Percentiles rank a stretch among this genome's conserved stretches.
phyloP scores from a whole-genome alignment of 495 filamentous ascomycete species.

The Penicillium herquei region DNA sequence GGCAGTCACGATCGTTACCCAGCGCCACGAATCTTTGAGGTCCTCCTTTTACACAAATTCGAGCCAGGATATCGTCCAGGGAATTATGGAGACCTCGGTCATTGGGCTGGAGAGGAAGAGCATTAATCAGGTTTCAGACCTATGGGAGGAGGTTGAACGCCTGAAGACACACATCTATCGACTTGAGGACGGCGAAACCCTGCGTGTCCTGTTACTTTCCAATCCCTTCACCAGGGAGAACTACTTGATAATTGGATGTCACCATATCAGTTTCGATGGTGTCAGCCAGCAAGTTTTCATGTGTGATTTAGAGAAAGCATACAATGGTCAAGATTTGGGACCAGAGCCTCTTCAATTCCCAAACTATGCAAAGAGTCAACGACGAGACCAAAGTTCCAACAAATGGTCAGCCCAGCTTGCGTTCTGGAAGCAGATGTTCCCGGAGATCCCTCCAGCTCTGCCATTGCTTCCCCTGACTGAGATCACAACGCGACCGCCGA shows the following conservation, averaged over 20 bases:
- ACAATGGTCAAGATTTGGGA: slow-evolving; percentile 11
- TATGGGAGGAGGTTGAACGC: background rate
- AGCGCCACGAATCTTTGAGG: slow-evolving; percentile 39
- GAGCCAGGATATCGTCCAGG: background rate
- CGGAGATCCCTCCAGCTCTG: slow-evolving; percentile 16
- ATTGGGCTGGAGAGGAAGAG: background rate
- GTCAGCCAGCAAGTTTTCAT: slow-evolving; percentile 34
- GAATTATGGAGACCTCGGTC: background rate
- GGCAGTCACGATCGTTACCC: slow-evolving; percentile 25
- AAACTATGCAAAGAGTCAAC: slow-evolving; percentile 7
- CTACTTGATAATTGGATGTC: slow-evolving; percentile 26
- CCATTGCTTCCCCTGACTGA: slow-evolving; percentile 26
- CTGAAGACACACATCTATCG: background rate
- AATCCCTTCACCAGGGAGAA: slow-evolving; percentile 7
- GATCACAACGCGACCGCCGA: background rate
- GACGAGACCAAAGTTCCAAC: background rate
- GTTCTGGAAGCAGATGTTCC: slow-evolving; percentile 25
- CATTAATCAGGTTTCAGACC: background rate
- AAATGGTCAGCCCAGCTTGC: slow-evolving; percentile 18
- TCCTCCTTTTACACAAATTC: slow-evolving; percentile 31
- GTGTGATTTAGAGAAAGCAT: slow-evolving; percentile 33
- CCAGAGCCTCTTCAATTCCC: background rate
- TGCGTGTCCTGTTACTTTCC: too few species aligned
- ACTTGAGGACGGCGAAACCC: slow-evolving; percentile 14
- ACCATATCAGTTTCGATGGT: slow-evolving; percentile 48